phyloP scores from a whole-genome alignment of 1,284 basidiomycete genomes.

The Cerrena zonata region DNA sequence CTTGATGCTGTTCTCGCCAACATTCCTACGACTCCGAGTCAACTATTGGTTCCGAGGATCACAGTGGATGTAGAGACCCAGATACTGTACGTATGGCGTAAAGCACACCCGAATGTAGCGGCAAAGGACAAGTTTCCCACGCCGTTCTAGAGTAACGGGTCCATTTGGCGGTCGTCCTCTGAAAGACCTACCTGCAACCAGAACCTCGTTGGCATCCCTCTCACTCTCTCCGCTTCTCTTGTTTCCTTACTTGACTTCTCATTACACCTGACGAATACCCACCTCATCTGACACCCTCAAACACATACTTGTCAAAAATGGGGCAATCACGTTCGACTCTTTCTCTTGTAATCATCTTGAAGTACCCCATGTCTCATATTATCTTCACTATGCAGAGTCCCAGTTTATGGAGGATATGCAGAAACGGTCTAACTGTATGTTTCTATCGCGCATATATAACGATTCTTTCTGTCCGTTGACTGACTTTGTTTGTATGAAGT shows the following conservation, averaged over 20 bases:
- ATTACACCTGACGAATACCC: neutral
- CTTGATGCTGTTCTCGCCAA: neutral
- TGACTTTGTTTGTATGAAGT: slow-evolving; percentile 44
- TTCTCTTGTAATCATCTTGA: slow-evolving; percentile 8
- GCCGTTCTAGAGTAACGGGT: too few species aligned
- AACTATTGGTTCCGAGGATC: neutral
- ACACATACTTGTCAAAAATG: slow-evolving; percentile 34
- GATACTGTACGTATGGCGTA: too few species aligned
- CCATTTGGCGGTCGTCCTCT: too few species aligned
- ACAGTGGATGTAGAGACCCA: too few species aligned
- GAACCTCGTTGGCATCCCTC: neutral
- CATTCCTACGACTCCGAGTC: neutral
- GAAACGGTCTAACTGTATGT: slow-evolving; percentile 84
- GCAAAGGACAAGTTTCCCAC: neutral
- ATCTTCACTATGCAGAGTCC: slow-evolving; percentile 50
- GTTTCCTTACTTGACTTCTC: neutral
- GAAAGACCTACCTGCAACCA: too few species aligned
- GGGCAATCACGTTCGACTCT: slow-evolving; percentile 70
- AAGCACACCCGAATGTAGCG: neutral
- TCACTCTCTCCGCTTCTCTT: neutral
- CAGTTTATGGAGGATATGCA: slow-evolving; percentile 94
- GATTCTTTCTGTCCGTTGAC: neutral
- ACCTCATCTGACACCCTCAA: neutral
- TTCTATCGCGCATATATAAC: slow-evolving; percentile 10
- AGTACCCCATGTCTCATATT: slow-evolving; percentile 8